A percentile compares a stretch with the other conserved stretches of the same genome.
Evolutionary conservation across 2,329 filamentous ascomycete species (phyloP).

Genomic region (Colletotrichum theobromicola): DNA sequence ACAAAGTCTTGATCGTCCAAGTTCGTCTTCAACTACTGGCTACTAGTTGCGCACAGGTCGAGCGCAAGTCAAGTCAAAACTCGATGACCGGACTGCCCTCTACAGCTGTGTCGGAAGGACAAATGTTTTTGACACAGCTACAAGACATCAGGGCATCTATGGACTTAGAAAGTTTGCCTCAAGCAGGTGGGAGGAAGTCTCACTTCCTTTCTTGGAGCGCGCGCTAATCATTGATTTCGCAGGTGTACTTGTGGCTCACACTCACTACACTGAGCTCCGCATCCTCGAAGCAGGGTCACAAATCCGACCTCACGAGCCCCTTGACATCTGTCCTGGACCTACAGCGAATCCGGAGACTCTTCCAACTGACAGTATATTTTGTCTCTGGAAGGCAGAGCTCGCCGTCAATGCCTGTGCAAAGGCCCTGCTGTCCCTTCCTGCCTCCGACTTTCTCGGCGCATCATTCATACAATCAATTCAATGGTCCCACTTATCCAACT

Average conservation of each 20-base stretch:
- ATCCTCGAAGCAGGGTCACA: background rate
- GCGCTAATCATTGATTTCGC: background rate
- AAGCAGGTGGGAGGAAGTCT: fast-evolving
- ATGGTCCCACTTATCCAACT: background rate
- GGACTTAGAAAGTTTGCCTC: background rate
- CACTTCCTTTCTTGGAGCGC: fast-evolving
- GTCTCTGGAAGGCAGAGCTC: background rate
- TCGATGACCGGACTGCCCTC: background rate
- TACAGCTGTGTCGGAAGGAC: background rate
- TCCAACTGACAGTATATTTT: background rate
- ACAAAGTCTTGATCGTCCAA: background rate
- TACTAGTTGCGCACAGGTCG: background rate
- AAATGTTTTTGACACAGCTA: background rate
- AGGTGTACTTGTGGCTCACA: background rate
- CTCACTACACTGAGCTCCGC: background rate
- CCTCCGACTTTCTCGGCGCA: background rate
- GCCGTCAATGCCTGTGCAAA: background rate
- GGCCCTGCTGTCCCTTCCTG: background rate
- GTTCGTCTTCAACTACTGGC: background rate
- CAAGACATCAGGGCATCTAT: background rate
- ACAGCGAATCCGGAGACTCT: background rate
- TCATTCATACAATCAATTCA: background rate
- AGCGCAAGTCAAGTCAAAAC: background rate
- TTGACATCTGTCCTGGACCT: background rate
- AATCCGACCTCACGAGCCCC: background rate